A percentile compares a stretch with the other conserved stretches of the same genome.
These are phyloP conservation scores for Cutaneotrichosporon sp. DNA, from an alignment of 1,284 basidiomycete species.

Conservation along the genomic window DNA sequence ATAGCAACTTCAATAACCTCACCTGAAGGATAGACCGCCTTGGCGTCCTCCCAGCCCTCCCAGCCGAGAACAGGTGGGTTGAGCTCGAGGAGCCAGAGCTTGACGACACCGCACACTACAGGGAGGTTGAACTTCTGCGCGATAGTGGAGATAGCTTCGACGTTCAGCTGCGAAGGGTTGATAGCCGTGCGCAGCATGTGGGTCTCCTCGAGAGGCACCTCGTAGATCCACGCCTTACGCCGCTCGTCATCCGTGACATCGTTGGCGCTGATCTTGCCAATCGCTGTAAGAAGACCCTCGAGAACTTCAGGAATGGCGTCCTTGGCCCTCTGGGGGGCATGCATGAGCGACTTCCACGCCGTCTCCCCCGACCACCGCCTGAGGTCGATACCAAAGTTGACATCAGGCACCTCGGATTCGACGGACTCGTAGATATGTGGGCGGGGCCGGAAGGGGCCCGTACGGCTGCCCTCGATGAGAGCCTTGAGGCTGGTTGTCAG, in stretches of 20 bases:
- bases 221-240: constrained; percentile 86
- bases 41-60: constrained; percentile 85
- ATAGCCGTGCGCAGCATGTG: constrained; percentile 78
- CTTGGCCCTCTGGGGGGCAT: constrained; percentile 52
- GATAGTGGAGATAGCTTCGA: constrained; percentile 59
- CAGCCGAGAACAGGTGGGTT: constrained; percentile 69
- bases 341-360: constrained; percentile 51
- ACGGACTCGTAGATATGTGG: constrained; percentile 79
- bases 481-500: constrained; percentile 22
- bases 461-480: constrained; percentile 81
- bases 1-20: neutral
- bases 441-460: constrained; percentile 76
- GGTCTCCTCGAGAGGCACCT: constrained; percentile 70
- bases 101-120: constrained; percentile 70
- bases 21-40: constrained; percentile 68
- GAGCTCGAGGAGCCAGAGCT: constrained; percentile 80
- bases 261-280: constrained; percentile 63
- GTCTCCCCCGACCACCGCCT: constrained; percentile 71
- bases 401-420: constrained; percentile 70
- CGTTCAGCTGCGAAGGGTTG: constrained; percentile 64
- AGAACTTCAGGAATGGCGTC: constrained; percentile 68
- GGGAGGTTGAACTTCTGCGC: constrained; percentile 77
- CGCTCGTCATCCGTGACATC: constrained; percentile 69
- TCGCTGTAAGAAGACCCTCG: constrained; percentile 60
- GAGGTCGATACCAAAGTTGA: constrained; percentile 82